Percentiles rank a stretch among this genome's conserved stretches.
These are phyloP conservation scores for Cystobasidiaceae sp. DNA, from an alignment of 1,284 basidiomycete genomes.

Conservation along the genomic window DNA sequence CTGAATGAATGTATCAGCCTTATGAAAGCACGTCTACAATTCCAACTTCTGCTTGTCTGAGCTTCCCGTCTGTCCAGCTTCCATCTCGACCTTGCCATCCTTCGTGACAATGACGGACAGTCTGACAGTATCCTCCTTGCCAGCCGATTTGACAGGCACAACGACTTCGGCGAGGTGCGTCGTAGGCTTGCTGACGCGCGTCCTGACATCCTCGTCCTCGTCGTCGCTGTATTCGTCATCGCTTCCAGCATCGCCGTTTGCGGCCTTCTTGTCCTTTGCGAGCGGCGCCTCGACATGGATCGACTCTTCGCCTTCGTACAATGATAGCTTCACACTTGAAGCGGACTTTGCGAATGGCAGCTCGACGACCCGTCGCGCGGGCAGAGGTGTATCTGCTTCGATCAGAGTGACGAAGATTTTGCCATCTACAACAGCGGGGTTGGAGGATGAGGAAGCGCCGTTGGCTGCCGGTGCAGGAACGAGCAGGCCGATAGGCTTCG, in stretches of 20 bases:
- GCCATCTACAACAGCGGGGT: conserved; percentile 45
- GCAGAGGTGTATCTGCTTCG: conserved; percentile 46
- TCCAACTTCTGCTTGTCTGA: conserved; percentile 13
- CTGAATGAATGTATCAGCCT: too few species aligned
- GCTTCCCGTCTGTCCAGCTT: conserved; percentile 14
- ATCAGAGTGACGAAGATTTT: conserved; percentile 47
- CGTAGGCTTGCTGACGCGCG: conserved; percentile 62
- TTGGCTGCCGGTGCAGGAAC: conserved; percentile 58
- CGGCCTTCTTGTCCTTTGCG: conserved; percentile 33
- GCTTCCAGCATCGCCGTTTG: conserved; percentile 23
- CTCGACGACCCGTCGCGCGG: conserved; percentile 61
- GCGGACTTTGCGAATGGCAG: conserved; percentile 65
- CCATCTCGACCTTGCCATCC: conserved; percentile 54
- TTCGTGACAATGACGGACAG: conserved; percentile 42
- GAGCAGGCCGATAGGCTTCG: conserved; percentile 70
- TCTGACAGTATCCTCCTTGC: conserved; percentile 33
- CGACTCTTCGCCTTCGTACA: conserved; percentile 80
- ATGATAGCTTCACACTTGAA: conserved; percentile 62
- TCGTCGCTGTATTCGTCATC: conserved; percentile 53
- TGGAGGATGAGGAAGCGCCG: conserved; percentile 46
- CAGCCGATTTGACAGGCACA: conserved; percentile 48
- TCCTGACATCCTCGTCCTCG: conserved; percentile 55
- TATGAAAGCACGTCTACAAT: neutral
- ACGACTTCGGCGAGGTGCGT: conserved; percentile 59
- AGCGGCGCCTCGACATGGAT: conserved; percentile 63